A percentile compares a stretch with the other conserved stretches of the same genome.
Evolutionary conservation across 1,284 basidiomycete genomes (phyloP).

Genomic region (Phellopilus nigrolimitatus): DNA sequence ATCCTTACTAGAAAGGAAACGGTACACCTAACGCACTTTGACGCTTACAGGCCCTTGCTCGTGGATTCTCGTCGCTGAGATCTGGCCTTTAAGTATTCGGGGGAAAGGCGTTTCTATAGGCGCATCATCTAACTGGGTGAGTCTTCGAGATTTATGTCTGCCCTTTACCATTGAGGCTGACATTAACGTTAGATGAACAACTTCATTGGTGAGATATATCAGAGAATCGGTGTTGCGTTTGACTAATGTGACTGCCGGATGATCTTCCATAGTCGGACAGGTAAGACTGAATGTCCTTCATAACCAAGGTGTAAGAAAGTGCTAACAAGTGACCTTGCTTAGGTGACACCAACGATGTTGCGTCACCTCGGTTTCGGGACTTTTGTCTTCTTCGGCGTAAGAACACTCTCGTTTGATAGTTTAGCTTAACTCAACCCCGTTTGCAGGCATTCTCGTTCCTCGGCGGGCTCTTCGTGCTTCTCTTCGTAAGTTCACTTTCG

Average conservation of each 20-base stretch:
- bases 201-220: slow-evolving; percentile 49
- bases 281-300: slow-evolving; percentile 29
- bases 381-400: slow-evolving; percentile 65
- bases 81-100: slow-evolving; percentile 63
- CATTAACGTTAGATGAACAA: slow-evolving; percentile 60
- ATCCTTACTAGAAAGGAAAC: background rate
- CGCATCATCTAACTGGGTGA: slow-evolving; percentile 66
- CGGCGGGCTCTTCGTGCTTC: slow-evolving; percentile 57
- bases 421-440: background rate
- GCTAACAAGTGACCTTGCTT: slow-evolving; percentile 15
- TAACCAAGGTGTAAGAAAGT: slow-evolving; percentile 23
- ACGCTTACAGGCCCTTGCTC: slow-evolving; percentile 44
- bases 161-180: slow-evolving; percentile 6
- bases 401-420: slow-evolving; percentile 22
- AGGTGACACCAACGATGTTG: slow-evolving; percentile 65
- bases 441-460: slow-evolving; percentile 53
- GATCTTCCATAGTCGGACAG: slow-evolving; percentile 12
- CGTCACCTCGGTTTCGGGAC: slow-evolving; percentile 55
- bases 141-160: slow-evolving; percentile 19
- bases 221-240: background rate
- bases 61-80: slow-evolving; percentile 63
- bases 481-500: slow-evolving; percentile 43
- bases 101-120: slow-evolving; percentile 67
- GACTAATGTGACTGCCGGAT: slow-evolving; percentile 7
- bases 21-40: background rate